A percentile compares a stretch with the other conserved stretches of the same genome.
phyloP scores from a whole-genome alignment of 148 eudicot species.

The Bassia scoparia region DNA sequence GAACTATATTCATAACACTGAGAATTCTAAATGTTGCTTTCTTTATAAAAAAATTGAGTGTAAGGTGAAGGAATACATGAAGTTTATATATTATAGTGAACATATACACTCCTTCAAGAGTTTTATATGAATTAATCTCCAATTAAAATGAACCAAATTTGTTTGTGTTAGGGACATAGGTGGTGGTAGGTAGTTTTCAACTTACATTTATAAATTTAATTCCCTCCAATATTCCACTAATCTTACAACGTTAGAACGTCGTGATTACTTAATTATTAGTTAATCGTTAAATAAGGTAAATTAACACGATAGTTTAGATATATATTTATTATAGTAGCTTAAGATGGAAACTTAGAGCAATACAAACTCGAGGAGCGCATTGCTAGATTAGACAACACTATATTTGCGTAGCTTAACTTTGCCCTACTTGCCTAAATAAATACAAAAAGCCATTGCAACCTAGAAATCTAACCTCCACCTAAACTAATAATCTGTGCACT shows the following conservation, averaged over 20 bases:
- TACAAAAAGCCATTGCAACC: slow-evolving; percentile 25
- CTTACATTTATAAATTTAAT: background rate
- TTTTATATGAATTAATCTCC: background rate
- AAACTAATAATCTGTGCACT: slow-evolving; percentile 10
- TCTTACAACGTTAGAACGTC: background rate
- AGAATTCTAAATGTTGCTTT: background rate
- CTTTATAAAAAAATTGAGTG: background rate
- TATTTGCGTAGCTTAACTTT: background rate
- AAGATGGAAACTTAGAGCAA: slow-evolving; percentile 9
- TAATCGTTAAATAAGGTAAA: background rate
- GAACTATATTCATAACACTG: background rate
- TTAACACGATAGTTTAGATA: background rate
- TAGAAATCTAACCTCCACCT: slow-evolving; percentile 44
- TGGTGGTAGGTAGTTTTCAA: slow-evolving; percentile 10
- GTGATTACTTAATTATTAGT: background rate
- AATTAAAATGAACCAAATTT: background rate
- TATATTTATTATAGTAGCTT: background rate
- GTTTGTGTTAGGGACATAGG: background rate
- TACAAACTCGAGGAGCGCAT: background rate
- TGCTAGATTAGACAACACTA: slow-evolving; percentile 17
- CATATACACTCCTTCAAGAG: slow-evolving; percentile 4
- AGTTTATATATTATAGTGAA: background rate
- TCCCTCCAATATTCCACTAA: too few species aligned
- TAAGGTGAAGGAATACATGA: slow-evolving; percentile 13
- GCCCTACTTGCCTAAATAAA: slow-evolving; percentile 10